Conservation (phyloP, 2,329 filamentous ascomycete species). For the Ophiostoma sp. region DNA sequence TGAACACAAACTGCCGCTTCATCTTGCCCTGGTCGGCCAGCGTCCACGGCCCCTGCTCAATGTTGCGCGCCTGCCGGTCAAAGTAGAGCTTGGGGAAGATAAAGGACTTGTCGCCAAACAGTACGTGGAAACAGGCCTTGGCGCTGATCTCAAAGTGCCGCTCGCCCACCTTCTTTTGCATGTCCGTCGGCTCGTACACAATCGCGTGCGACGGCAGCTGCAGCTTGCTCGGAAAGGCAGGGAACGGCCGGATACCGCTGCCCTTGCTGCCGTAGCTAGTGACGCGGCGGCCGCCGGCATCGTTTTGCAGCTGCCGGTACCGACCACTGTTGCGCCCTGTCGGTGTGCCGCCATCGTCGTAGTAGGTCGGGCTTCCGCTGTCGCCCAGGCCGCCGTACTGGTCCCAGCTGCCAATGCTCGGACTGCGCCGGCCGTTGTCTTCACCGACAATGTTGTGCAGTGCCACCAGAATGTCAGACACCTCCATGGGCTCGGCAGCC, state of each 20-base stretch:
- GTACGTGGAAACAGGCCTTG: constrained; percentile 90
- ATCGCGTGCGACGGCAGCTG: constrained; percentile 77
- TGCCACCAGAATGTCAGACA: constrained; percentile 65
- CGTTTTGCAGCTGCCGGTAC: neutral
- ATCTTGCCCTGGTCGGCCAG: constrained; percentile 64
- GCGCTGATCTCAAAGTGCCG: constrained; percentile 84
- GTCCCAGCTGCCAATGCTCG: constrained; percentile 86
- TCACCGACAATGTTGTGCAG: constrained; percentile 70
- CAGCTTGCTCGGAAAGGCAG: constrained; percentile 56
- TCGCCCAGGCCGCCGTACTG: constrained; percentile 53
- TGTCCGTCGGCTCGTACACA: constrained; percentile 75
- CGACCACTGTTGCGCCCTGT: constrained; percentile 32
- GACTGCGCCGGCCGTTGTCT: constrained; percentile 56
- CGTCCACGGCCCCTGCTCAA: constrained; percentile 82
- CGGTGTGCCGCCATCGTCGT: constrained; percentile 51
- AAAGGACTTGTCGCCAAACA: constrained; percentile 94
- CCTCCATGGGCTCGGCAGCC: constrained; percentile 60
- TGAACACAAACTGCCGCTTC: constrained; percentile 74
- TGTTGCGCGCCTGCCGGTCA: constrained; percentile 70
- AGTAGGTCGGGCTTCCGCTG: constrained; percentile 14
- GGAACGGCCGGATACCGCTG: constrained; percentile 35
- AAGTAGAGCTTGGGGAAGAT: constrained; percentile 89
- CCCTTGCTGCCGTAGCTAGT: constrained; percentile 9
- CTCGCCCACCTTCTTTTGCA: constrained; percentile 69
- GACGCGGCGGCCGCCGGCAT: neutral